Evolutionary conservation across 192 early-diverging fungal species (phyloP), one percentile per base, ranked within the genome.

Genomic region (Coemansia sp.): DNA sequence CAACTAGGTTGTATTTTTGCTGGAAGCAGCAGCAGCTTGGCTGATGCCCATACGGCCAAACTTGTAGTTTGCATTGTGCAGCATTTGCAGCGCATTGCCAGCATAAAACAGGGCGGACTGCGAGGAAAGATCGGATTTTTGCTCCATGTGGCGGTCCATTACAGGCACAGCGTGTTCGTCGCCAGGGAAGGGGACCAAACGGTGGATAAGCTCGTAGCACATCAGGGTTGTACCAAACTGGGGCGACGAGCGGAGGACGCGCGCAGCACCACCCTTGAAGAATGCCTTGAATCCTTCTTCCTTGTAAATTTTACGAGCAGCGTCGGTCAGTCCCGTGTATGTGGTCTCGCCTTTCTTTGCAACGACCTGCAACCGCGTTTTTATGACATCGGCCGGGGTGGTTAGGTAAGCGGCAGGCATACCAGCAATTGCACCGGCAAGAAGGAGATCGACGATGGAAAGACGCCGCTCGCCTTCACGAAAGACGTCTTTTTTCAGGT

Each of bases 371-470:
- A 98, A 75, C 56, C 96, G 90, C 14, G 96, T 98, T 82, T 98
- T 97, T 82, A 98, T 96, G 28, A 98, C 96, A 82, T 98, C 96
- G 31, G 94, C 93, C 15, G 96, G 96, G 0, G 96, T 98, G 31
- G 94, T 94, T 31, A 98, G 87, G 82, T 96, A 98, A 6, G 96
- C 94, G 19, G 96, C 96, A 17, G 82, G 82, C 84, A 98, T 97
- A 81, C 96, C 96, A 40, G 96, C 96, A 41, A 92, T 76, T 11
- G 94, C 94, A 79, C 96, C 96, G 29, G 96, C 84, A 20, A 89
- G 82, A 40, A 98, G 83, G 1, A 98, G 77, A 25, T 83, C 78
- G 27, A 67, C 29, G 9, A 81, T 84, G 34, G 83, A 72, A 5
- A 86, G 79, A 45, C 75, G 81, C 56, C 87, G 89, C 66, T 93